These are phyloP conservation scores for Eimeria zaria DNA, from an alignment of 169 alveolate species.

Conservation along the genomic window DNA sequence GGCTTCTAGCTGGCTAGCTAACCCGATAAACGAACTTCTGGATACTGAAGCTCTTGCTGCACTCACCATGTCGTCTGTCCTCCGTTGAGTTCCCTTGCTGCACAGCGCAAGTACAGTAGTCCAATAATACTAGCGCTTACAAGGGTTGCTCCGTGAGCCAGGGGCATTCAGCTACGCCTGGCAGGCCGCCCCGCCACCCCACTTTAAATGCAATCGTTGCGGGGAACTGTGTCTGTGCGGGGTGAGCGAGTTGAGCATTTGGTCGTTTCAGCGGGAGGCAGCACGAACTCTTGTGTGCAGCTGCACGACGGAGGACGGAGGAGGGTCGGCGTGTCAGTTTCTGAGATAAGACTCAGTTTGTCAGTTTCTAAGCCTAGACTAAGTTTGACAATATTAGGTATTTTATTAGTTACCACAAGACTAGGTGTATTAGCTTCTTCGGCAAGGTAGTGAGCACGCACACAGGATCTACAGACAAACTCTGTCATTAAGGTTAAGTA, in stretches of 20 bases:
- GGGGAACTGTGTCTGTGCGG: too few species aligned
- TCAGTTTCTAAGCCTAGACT: too few species aligned
- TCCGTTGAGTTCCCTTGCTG: background rate
- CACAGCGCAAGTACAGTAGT: background rate
- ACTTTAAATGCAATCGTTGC: background rate
- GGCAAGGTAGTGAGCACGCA: background rate
- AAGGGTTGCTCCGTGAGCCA: background rate
- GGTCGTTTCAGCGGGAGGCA: background rate
- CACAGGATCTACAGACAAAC: background rate
- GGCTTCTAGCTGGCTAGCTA: conserved; percentile 13
- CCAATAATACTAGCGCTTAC: background rate
- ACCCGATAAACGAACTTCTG: background rate
- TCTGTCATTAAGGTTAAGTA: background rate
- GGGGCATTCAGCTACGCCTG: background rate
- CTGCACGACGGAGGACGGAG: too few species aligned
- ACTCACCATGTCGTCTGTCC: background rate
- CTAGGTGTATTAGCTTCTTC: background rate
- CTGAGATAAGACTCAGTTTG: too few species aligned
- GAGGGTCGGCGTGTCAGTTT: too few species aligned
- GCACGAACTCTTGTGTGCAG: background rate
- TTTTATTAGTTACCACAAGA: too few species aligned
- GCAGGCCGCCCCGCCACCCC: background rate
- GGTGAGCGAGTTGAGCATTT: too few species aligned
- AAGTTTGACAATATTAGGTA: too few species aligned
- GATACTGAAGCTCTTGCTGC: background rate